These are phyloP conservation scores for Craspedostauros australis DNA, from an alignment of 108 stramenopile genomes.

Conservation along the genomic window DNA sequence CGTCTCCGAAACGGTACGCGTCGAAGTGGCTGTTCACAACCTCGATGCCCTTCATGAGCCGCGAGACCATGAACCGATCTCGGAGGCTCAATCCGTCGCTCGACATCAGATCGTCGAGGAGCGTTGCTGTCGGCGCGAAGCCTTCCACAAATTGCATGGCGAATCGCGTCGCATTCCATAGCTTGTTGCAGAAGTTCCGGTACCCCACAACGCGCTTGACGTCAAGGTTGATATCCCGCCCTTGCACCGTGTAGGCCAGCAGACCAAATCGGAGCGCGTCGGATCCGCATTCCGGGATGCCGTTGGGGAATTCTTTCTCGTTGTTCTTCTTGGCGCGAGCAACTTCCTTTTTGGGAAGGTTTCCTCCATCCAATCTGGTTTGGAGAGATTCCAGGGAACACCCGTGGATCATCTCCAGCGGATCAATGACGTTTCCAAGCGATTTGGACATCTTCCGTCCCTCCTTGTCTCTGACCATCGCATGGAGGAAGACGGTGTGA, in stretches of 20 bases:
- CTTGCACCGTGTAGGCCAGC: conserved; percentile 96
- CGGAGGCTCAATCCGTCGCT: conserved; percentile 80
- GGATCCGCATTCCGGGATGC: conserved; percentile 98
- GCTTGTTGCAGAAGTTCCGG: conserved; percentile 99
- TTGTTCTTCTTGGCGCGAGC: conserved; percentile 93
- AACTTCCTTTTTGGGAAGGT: conserved; percentile 94
- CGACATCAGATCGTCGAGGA: conserved; percentile 72
- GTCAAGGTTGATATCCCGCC: conserved; percentile 97
- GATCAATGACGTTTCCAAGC: conserved; percentile 98
- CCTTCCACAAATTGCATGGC: conserved; percentile 86
- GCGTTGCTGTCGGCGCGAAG: conserved; percentile 78
- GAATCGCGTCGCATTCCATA: conserved; percentile 97
- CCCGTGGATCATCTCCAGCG: conserved; percentile 95
- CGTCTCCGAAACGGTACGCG: conserved; percentile 86
- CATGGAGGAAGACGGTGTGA: conserved; percentile 96
- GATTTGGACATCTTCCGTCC: conserved; percentile 99
- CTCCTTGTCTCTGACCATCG: conserved; percentile 99
- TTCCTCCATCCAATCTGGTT: conserved; percentile 85
- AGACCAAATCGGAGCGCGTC: conserved; percentile 98
- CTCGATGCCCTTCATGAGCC: conserved; percentile 72
- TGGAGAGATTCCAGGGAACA: conserved; percentile 84
- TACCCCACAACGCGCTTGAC: conserved; percentile 97
- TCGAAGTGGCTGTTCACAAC: conserved; percentile 70
- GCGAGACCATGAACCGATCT: conserved; percentile 90
- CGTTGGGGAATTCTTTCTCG: conserved; percentile 89